Evolutionary conservation across 2,329 filamentous ascomycete genomes (phyloP), one percentile per base, ranked within the genome.

Genomic region (Arthrinium phaeospermum): DNA sequence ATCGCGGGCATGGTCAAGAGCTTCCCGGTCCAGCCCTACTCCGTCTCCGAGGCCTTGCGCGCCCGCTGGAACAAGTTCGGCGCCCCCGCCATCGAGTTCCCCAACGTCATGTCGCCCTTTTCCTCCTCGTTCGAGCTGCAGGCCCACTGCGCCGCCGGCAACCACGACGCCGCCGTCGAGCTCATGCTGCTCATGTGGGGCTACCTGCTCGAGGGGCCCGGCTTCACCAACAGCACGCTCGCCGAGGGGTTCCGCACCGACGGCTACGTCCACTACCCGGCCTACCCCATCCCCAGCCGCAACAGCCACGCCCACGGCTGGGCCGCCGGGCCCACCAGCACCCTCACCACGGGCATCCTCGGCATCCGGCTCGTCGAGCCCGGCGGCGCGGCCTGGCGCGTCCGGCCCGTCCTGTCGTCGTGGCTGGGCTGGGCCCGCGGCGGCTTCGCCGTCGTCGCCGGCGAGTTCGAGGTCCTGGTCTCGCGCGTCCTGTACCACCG

Each of bases 51-150:
- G 3, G 78, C 79, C n/a, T 80, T 87, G 0, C 77, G 77, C 13
- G 74, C 80, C 14, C 81, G 84, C 71, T 86, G 86, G 85, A 83
- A 79, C 5, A 78, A 78, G 4, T 84, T 83, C 73, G 85, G 86
- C n/a, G 83, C 85, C 4, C 84, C 83, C 4, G 82, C 84, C 1
- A 71, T 74, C 37, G 75, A 75, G 68, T 73, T 75, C 67, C 75
- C 75, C 27, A 74, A 74, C 72, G 71, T 74, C 71, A 75, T 76
- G 71, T 73, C 72, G 4, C 75, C 75, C 3, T 76, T 76, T 69
- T 46, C 72, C 7, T 74, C 74, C 12, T 71, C 71, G 22, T 75
- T 76, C 68, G 75, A 76, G 51, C 64, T 74, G 6, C 74, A 76
- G 61, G 74, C 71, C 1, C 83, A 86, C 75, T 82, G 82, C 64